Conservation (phyloP, 2,329 filamentous ascomycete species). For the Beauveria bassiana region DNA sequence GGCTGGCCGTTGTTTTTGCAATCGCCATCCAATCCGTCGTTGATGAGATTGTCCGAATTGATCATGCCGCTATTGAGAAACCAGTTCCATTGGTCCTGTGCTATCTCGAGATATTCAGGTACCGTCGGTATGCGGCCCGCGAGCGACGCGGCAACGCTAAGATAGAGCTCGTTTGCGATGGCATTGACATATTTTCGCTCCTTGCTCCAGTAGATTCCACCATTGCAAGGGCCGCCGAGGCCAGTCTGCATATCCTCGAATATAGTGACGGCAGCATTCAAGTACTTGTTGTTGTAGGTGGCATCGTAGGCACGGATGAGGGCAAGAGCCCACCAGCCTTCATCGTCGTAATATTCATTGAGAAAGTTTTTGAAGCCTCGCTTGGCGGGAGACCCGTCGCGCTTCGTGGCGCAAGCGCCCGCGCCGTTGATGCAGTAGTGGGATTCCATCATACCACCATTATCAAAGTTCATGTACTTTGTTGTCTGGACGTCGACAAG, state of each 20-base stretch:
- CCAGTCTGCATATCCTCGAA: conserved; percentile 50
- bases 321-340: conserved; percentile 57
- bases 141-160: conserved; percentile 44
- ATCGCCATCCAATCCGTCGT: conserved; percentile 40
- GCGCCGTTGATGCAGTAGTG: conserved; percentile 26
- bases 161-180: conserved; percentile 51
- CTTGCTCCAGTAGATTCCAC: conserved; percentile 52
- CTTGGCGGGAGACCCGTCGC: conserved; percentile 23
- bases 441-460: conserved; percentile 29
- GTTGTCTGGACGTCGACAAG: conserved; percentile 26
- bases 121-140: conserved; percentile 37
- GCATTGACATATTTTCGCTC: conserved; percentile 43
- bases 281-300: conserved; percentile 42
- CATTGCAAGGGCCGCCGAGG: conserved; percentile 39
- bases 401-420: conserved; percentile 9
- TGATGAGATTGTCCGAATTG: conserved; percentile 41
- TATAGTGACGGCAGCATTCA: conserved; percentile 43
- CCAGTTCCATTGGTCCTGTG: conserved; percentile 45
- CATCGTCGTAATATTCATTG: conserved; percentile 51
- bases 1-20: conserved; percentile 45
- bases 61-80: conserved; percentile 44
- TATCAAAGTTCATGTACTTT: conserved; percentile 29
- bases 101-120: conserved; percentile 38
- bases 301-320: conserved; percentile 51
- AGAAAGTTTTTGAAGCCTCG: conserved; percentile 34